These are phyloP conservation scores for Mollisiaceae sp. DNA, from an alignment of 2,329 filamentous ascomycete genomes.

Conservation along the genomic window DNA sequence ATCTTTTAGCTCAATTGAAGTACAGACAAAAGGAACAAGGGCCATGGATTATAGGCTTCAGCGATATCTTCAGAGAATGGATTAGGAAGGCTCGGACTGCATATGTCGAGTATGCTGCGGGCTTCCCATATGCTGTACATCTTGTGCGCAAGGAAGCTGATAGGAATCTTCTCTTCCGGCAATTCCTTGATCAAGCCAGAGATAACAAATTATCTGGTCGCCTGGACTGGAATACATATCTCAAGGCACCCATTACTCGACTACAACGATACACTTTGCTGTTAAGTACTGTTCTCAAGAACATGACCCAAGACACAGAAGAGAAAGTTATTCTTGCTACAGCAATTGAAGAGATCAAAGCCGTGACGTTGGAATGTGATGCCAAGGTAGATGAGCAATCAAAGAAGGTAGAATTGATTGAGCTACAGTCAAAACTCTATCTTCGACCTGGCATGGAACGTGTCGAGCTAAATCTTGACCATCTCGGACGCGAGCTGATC, in stretches of 20 bases:
- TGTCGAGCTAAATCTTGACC: conserved; percentile 87
- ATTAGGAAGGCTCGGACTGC: conserved; percentile 88
- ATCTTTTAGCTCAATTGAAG: conserved; percentile 90
- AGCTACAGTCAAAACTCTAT: conserved; percentile 82
- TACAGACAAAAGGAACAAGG: conserved; percentile 97
- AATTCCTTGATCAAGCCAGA: conserved; percentile 82
- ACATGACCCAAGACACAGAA: conserved; percentile 82
- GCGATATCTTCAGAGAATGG: conserved; percentile 98
- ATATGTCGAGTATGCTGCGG: conserved; percentile 90
- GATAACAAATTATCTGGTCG: conserved; percentile 80
- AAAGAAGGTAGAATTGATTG: conserved; percentile 87
- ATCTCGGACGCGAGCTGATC: conserved; percentile 90
- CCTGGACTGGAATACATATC: conserved; percentile 90
- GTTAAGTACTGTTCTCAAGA: conserved; percentile 81
- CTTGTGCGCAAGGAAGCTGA: conserved; percentile 84
- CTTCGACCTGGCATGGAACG: conserved; percentile 87
- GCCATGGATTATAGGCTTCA: conserved; percentile 91
- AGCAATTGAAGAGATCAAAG: conserved; percentile 90
- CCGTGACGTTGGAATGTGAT: conserved; percentile 89
- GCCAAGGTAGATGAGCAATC: conserved; percentile 89
- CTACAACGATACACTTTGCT: conserved; percentile 89
- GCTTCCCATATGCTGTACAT: conserved; percentile 83
- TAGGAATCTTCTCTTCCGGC: conserved; percentile 82
- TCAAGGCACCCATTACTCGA: conserved; percentile 91
- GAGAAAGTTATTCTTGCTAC: conserved; percentile 84